A percentile compares a stretch with the other conserved stretches of the same genome.
Evolutionary conservation across 2,329 filamentous ascomycete genomes (phyloP).

Genomic region (Zelopaecilomyces penicillatus): DNA sequence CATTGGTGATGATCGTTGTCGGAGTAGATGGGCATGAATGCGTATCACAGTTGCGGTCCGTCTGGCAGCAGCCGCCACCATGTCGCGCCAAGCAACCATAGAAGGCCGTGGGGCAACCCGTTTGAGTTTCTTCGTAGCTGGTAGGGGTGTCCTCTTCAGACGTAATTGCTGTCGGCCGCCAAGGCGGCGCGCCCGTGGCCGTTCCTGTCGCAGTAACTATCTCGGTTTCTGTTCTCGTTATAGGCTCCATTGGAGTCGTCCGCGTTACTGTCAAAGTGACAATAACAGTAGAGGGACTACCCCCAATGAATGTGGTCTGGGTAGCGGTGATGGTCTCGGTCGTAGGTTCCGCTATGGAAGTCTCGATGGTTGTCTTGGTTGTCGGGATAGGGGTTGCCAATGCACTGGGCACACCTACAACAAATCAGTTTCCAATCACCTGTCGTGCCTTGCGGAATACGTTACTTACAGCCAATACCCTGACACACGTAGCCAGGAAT

Average conservation of each 20-base stretch:
- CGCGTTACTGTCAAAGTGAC: conserved; percentile 33
- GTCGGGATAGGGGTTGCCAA: conserved; percentile 17
- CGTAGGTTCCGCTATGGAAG: conserved; percentile 10
- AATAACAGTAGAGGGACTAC: conserved; percentile 31
- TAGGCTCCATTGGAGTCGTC: conserved; percentile 26
- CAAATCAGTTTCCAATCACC: conserved; percentile 6
- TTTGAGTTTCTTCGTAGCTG: conserved; percentile 19
- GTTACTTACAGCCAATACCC: conserved; percentile 58
- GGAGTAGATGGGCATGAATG: conserved; percentile 62
- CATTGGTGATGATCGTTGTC: conserved; percentile 59
- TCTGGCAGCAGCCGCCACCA: conserved; percentile 78
- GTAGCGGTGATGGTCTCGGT: conserved; percentile 30
- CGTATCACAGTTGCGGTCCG: conserved; percentile 74
- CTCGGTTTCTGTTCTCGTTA: conserved; percentile 26
- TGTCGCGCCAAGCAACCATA: conserved; percentile 83
- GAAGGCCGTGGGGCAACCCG: conserved; percentile 74
- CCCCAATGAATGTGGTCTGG: conserved; percentile 27
- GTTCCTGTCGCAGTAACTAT: conserved; percentile 28
- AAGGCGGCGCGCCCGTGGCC: conserved; percentile 34
- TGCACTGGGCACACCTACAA: conserved; percentile 24
- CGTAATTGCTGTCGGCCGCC: conserved; percentile 29
- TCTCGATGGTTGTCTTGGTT: conserved; percentile 12
- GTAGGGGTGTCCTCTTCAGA: background rate
- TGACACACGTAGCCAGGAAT: conserved; percentile 62
- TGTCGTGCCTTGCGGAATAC: background rate